Conservation (phyloP, 495 filamentous ascomycete genomes). For the Penicillium silybi region DNA sequence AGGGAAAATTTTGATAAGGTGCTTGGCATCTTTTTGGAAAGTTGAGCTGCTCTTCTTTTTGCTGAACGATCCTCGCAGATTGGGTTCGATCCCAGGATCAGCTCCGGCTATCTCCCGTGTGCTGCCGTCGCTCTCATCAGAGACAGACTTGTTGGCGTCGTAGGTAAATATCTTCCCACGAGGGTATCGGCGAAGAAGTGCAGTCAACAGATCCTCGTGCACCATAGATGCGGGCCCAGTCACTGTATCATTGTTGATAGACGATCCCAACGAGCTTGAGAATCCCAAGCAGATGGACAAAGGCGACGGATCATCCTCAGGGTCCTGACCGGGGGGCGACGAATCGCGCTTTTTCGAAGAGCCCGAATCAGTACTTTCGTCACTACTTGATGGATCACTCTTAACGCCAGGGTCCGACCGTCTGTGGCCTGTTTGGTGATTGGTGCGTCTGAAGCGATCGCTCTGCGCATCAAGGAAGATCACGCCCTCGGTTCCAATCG, state of each 20-base stretch:
- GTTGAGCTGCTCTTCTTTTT: slow-evolving; percentile 14
- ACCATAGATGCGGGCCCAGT: slow-evolving; percentile 33
- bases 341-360: not conserved
- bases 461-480: slow-evolving; percentile 47
- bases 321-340: not conserved
- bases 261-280: slow-evolving; percentile 15
- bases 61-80: slow-evolving; percentile 36
- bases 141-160: slow-evolving; percentile 34
- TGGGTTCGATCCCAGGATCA: not conserved
- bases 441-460: slow-evolving; percentile 11
- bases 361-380: slow-evolving; percentile 14
- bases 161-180: slow-evolving; percentile 57
- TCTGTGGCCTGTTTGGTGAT: slow-evolving; percentile 4
- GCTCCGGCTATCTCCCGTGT: slow-evolving; percentile 1
- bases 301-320: not conserved
- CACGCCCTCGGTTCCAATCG: slow-evolving; percentile 49
- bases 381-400: slow-evolving; percentile 7
- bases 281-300: slow-evolving; percentile 14
- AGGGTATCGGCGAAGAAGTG: slow-evolving; percentile 49
- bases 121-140: slow-evolving; percentile 16
- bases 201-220: slow-evolving; percentile 11
- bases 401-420: slow-evolving; percentile 1
- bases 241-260: slow-evolving; percentile 16
- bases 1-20: slow-evolving; percentile 19
- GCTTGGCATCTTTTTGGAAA: slow-evolving; percentile 16